Percentiles rank a stretch among this genome's conserved stretches.
phyloP scores from a whole-genome alignment of 495 filamentous ascomycete genomes.

The Baudoinia panamericana region DNA sequence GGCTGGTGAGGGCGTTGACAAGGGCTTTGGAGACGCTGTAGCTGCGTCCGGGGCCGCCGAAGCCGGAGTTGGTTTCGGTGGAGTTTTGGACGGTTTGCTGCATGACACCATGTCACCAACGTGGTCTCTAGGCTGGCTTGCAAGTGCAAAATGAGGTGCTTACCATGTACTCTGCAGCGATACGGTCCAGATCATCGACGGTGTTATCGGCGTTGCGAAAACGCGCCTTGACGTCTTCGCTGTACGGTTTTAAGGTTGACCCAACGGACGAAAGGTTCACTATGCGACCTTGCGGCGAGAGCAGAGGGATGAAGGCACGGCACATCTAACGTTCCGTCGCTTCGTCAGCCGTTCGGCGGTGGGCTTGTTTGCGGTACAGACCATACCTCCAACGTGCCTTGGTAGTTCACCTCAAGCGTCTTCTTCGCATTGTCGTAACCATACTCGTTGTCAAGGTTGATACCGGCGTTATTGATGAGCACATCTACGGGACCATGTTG shows the following conservation, averaged over 20 bases:
- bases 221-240: conserved; percentile 5
- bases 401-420: conserved; percentile 22
- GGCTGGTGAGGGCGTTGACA: conserved; percentile 23
- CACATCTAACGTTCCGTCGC: too few species aligned
- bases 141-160: too few species aligned
- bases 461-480: conserved; percentile 20
- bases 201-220: conserved; percentile 9
- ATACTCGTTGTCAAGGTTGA: conserved; percentile 17
- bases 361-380: too few species aligned
- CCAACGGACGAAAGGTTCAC: conserved; percentile 28
- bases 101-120: too few species aligned
- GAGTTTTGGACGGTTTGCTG: conserved; percentile 3
- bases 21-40: conserved; percentile 28
- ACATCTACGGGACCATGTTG: conserved; percentile 14
- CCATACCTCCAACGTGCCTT: conserved; percentile 15
- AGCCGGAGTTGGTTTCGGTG: conserved; percentile 10
- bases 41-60: conserved; percentile 18
- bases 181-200: conserved; percentile 3
- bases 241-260: conserved; percentile 14
- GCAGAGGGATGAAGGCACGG: conserved; percentile 12
- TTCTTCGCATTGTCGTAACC: conserved; percentile 13
- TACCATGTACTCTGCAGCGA: conserved; percentile 12
- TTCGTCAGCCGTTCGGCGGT: too few species aligned
- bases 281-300: conserved; percentile 20
- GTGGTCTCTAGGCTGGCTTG: too few species aligned